Conservation (phyloP, 345 rosid species). For the Aethionema arabicum region DNA sequence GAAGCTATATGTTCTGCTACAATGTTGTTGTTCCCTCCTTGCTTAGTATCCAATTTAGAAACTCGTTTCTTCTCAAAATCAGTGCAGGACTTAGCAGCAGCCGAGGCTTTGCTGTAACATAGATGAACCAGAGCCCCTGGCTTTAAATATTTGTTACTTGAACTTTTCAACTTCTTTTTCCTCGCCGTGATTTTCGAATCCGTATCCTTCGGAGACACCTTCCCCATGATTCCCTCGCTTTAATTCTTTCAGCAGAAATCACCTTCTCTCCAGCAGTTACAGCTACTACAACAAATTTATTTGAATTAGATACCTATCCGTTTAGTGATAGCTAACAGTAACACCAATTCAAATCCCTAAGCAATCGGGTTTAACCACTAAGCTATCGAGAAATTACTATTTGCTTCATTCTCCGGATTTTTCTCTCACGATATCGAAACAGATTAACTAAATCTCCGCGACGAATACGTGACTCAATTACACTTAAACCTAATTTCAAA, state of each 20-base stretch:
- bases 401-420: background rate
- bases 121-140: conserved; percentile 87
- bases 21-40: conserved; percentile 34
- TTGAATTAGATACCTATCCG: background rate
- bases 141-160: conserved; percentile 63
- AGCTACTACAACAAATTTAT: conserved; percentile 6
- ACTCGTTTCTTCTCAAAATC: conserved; percentile 75
- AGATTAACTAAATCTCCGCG: background rate
- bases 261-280: background rate
- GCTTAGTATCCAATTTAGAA: conserved; percentile 49
- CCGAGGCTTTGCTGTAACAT: conserved; percentile 48
- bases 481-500: background rate
- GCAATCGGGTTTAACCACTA: background rate
- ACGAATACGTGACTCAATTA: background rate
- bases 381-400: background rate
- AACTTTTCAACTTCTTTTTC: conserved; percentile 54
- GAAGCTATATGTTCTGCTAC: conserved; percentile 34
- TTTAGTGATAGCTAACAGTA: background rate
- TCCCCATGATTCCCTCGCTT: conserved; percentile 48
- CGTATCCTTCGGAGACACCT: conserved; percentile 59
- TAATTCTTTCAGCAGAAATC: background rate
- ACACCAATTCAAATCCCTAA: conserved; percentile 30
- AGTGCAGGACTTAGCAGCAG: conserved; percentile 56
- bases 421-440: background rate
- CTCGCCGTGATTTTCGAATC: conserved; percentile 44